These are phyloP conservation scores for Claviceps africana DNA, from an alignment of 2,329 filamentous ascomycete species.

Conservation along the genomic window DNA sequence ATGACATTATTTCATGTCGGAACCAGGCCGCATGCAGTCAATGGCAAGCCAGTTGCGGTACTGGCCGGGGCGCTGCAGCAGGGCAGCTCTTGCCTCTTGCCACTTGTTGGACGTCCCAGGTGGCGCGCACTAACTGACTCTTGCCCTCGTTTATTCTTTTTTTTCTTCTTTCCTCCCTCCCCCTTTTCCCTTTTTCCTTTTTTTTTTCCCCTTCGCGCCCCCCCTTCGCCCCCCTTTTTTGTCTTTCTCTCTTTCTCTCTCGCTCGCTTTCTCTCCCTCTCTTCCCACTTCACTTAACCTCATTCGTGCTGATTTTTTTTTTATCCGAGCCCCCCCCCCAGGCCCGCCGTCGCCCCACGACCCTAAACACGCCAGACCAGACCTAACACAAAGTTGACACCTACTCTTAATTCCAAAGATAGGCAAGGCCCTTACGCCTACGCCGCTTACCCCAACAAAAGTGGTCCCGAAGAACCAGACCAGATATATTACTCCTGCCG, in stretches of 20 bases:
- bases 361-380: not conserved
- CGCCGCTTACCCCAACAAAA: slow-evolving; percentile 3
- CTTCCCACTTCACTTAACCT: too few relatives aligned
- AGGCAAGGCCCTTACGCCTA: not conserved
- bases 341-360: not conserved
- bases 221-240: too few relatives aligned
- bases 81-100: not conserved
- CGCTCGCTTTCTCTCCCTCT: too few relatives aligned
- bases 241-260: not conserved
- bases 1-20: too few relatives aligned
- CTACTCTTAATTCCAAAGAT: not conserved
- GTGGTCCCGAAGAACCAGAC: not conserved
- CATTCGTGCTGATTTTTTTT: too few relatives aligned
- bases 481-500: not conserved
- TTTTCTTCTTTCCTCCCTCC: too few relatives aligned
- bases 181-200: not conserved
- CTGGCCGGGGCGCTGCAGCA: too few relatives aligned
- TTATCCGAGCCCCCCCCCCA: not conserved
- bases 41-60: too few relatives aligned
- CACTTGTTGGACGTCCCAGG: not conserved
- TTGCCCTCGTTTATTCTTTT: not conserved
- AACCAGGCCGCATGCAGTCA: too few relatives aligned
- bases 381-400: not conserved
- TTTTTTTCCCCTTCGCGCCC: not conserved
- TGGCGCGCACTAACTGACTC: not conserved